Evolutionary conservation across 2,329 filamentous ascomycete species (phyloP).

Genomic region (Ophiostoma sp.): DNA sequence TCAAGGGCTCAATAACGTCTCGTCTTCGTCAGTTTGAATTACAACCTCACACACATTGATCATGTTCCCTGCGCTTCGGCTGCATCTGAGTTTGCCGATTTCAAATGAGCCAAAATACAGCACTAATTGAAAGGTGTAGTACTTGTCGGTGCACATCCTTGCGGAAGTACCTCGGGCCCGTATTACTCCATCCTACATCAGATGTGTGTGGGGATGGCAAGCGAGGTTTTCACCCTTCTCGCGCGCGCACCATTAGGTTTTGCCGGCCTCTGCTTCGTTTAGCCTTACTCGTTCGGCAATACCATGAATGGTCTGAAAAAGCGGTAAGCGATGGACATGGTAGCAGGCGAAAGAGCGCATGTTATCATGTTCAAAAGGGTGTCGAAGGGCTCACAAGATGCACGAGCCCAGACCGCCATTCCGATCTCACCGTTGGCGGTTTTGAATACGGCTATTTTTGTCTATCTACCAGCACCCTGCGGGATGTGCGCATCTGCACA

Average conservation of each 20-base stretch:
- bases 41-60: no score
- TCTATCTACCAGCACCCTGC: no score
- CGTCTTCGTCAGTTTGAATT: no score
- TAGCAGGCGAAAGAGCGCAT: neutral
- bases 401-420: conserved; percentile 13
- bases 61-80: neutral
- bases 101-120: neutral
- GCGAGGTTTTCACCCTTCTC: neutral
- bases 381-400: neutral
- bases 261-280: neutral
- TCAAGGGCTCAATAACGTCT: neutral
- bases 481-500: no score
- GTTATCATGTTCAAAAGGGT: neutral
- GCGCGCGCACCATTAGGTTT: neutral
- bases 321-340: conserved; percentile 7
- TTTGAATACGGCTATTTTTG: no score
- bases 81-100: neutral
- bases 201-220: neutral
- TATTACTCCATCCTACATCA: neutral
- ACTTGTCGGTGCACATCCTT: neutral
- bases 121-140: neutral
- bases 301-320: neutral
- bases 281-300: neutral
- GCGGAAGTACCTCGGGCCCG: neutral
- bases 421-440: neutral